Evolutionary conservation across 495 filamentous ascomycete species (phyloP).

Genomic region (Aspergillus campestris): DNA sequence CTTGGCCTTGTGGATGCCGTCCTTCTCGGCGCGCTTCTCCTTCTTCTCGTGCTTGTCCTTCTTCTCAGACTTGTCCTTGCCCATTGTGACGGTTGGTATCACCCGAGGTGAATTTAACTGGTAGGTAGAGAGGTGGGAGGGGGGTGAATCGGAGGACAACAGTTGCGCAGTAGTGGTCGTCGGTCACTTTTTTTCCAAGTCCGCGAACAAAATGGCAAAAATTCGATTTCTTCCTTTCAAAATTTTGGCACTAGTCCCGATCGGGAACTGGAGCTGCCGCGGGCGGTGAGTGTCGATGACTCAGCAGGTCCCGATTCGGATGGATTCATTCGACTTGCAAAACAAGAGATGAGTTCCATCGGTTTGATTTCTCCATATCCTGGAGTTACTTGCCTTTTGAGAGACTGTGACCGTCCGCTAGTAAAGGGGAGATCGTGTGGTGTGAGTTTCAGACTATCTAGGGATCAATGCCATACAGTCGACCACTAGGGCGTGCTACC

Average conservation of each 20-base stretch:
- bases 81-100: slow-evolving; percentile 32
- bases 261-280: slow-evolving; percentile 11
- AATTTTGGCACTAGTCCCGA: slow-evolving; percentile 35
- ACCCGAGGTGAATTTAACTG: slow-evolving; percentile 7
- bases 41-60: slow-evolving; percentile 75
- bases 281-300: slow-evolving; percentile 23
- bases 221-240: slow-evolving; percentile 33
- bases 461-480: no score
- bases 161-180: slow-evolving; percentile 18
- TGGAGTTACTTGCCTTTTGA: no score
- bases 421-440: no score
- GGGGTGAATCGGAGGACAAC: slow-evolving; percentile 10
- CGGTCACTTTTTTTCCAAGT: slow-evolving; percentile 1
- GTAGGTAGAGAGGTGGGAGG: slow-evolving; percentile 11
- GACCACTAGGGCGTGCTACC: no score
- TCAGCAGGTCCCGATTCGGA: slow-evolving; percentile 18
- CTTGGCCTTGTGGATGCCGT: slow-evolving; percentile 63
- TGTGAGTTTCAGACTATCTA: no score
- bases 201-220: slow-evolving; percentile 26
- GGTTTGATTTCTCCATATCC: no score
- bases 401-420: no score
- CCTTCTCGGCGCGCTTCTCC: slow-evolving; percentile 67
- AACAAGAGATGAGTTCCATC: not conserved
- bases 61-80: slow-evolving; percentile 51
- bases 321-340: slow-evolving; percentile 1